Evolutionary conservation across 306 rosid species (phyloP), one percentile per base, ranked within the genome.

Genomic region (Fragaria ananassa): DNA sequence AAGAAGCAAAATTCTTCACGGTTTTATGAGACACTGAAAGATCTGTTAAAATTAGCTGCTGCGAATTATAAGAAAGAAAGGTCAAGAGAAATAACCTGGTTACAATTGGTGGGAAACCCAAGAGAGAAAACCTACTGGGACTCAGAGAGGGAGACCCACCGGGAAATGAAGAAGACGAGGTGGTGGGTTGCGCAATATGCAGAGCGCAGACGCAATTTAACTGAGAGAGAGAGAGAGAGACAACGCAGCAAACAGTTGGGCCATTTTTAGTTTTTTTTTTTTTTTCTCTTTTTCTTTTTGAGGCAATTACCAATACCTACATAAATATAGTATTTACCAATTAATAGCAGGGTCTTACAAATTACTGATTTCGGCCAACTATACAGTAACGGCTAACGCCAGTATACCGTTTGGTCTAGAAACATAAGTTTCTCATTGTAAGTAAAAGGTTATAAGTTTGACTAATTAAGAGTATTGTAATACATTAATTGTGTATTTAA

Each of bases 21-120:
- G 21, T 0, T 47, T 6, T 15, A 62, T 10, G 57, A 41, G 25
- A 74, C 35, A 1, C 13, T 45, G 4, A 11, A 19, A 74, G 29
- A 74, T 63, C 78, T 47, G 19, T 35, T 21, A 10, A 56, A 21
- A 39, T 5, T 37, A 11, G 57, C 37, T 3, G 1, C 13, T 12
- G 60, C 1, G 47, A 75, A 34, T 31, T 29, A 56, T 56, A 72
- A 56, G 31, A 75, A 72, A 56, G 31, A 75, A 46, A 8, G 78
- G 19, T 63, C 2, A 12, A 19, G 45, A 31, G 71, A 31, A 47
- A 35, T 21, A 47, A 75, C 78, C 71, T 47, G 71, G 35, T 34
- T 46, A 47, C 15, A 23, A 63, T 5, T 63, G 9, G 50, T 47
- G 50, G 12, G 6, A 62, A 46, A 49, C 50, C 63, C 78, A 35